A percentile compares a stretch with the other conserved stretches of the same genome.
Evolutionary conservation across 2,329 filamentous ascomycete species (phyloP).

Genomic region (Tolypocladium amazonense): DNA sequence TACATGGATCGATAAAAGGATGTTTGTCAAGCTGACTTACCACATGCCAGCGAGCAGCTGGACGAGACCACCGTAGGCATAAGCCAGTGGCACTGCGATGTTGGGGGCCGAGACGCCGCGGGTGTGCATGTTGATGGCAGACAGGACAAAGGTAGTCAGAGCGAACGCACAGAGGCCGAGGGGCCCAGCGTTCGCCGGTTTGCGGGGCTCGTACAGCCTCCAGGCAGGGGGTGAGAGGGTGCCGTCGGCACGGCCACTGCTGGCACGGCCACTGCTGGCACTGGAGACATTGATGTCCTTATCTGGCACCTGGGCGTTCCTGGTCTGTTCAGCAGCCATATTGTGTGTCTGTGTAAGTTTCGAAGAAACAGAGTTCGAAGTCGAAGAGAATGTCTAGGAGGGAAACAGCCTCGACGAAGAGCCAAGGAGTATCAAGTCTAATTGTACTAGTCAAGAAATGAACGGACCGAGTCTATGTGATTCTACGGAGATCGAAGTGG

Average conservation of each 20-base stretch:
- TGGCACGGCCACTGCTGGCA: conserved; percentile 5
- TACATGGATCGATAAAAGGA: not conserved
- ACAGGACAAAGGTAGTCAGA: conserved; percentile 72
- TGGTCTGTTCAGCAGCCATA: too few relatives aligned
- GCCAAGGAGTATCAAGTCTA: too few relatives aligned
- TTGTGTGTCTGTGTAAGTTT: too few relatives aligned
- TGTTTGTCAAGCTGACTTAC: conserved; percentile 34
- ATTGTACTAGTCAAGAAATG: too few relatives aligned
- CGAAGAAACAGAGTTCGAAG: too few relatives aligned
- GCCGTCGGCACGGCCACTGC: conserved; percentile 43
- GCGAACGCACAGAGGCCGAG: conserved; percentile 71
- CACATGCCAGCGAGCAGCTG: conserved; percentile 81
- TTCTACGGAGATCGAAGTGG: too few relatives aligned
- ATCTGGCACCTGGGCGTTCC: too few relatives aligned
- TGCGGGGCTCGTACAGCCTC: conserved; percentile 53
- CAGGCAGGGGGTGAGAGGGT: conserved; percentile 62
- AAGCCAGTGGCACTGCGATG: conserved; percentile 58
- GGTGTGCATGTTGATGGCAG: conserved; percentile 59
- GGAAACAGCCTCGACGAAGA: too few relatives aligned
- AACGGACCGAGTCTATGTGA: too few relatives aligned
- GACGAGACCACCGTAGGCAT: conserved; percentile 67
- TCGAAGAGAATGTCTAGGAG: too few relatives aligned
- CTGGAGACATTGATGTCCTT: too few relatives aligned
- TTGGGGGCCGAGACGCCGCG: conserved; percentile 50
- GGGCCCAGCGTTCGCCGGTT: conserved; percentile 71